Percentiles rank a stretch among this genome's conserved stretches.
Evolutionary conservation across 306 rosid species (phyloP).

Genomic region (Cicer pinnatifidum): DNA sequence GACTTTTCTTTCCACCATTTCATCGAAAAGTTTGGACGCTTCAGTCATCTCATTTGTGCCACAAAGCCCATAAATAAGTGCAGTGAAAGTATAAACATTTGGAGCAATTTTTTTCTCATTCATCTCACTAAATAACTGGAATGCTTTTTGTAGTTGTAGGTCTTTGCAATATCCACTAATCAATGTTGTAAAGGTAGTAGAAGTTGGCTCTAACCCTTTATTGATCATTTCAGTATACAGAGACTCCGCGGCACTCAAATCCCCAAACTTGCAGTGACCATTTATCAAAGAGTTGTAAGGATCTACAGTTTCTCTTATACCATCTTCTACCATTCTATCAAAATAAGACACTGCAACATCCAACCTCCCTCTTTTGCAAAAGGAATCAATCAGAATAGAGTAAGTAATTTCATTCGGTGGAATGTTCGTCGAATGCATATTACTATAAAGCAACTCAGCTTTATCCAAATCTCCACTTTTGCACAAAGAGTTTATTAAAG

Average conservation of each 20-base stretch:
- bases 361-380: slow-evolving; percentile 71
- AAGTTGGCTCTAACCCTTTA: slow-evolving; percentile 73
- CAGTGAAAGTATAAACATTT: slow-evolving; percentile 69
- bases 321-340: slow-evolving; percentile 59
- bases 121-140: slow-evolving; percentile 75
- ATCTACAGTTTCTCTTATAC: slow-evolving; percentile 62
- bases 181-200: slow-evolving; percentile 70
- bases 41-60: slow-evolving; percentile 60
- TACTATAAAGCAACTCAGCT: slow-evolving; percentile 66
- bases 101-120: slow-evolving; percentile 66
- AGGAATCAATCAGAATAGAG: slow-evolving; percentile 81
- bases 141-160: slow-evolving; percentile 62
- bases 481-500: slow-evolving; percentile 75
- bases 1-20: slow-evolving; percentile 65
- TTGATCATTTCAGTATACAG: slow-evolving; percentile 60
- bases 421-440: slow-evolving; percentile 63
- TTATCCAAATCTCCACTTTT: slow-evolving; percentile 71
- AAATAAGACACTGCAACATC: slow-evolving; percentile 69
- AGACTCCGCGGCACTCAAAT: slow-evolving; percentile 62
- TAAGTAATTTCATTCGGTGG: slow-evolving; percentile 74
- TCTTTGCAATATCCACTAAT: slow-evolving; percentile 74
- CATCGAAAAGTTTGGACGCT: slow-evolving; percentile 69
- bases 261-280: slow-evolving; percentile 81
- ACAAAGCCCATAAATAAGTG: slow-evolving; percentile 86
- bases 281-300: slow-evolving; percentile 82